phyloP scores from a whole-genome alignment of 768 basidiomycete species.

The Xanthoconium stramineum region DNA sequence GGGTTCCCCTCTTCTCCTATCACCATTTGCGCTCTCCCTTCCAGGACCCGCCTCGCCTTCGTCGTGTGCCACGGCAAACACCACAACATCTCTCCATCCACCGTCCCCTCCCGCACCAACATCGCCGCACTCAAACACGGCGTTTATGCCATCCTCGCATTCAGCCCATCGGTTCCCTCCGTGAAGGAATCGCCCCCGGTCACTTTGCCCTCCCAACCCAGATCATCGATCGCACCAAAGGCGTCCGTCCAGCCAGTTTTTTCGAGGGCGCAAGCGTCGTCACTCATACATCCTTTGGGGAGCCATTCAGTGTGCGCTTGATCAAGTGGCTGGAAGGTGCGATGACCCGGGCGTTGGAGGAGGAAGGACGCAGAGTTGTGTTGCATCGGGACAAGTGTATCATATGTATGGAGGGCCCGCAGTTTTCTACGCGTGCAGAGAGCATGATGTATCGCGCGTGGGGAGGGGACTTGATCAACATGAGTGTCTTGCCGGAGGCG shows the following conservation, averaged over 20 bases:
- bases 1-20: slow-evolving; percentile 89
- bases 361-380: slow-evolving; percentile 56
- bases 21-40: slow-evolving; percentile 84
- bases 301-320: slow-evolving; percentile 75
- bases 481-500: slow-evolving; percentile 96
- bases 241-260: slow-evolving; percentile 82
- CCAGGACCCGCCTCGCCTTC: slow-evolving; percentile 81
- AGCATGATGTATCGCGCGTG: slow-evolving; percentile 89
- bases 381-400: slow-evolving; percentile 82
- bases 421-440: slow-evolving; percentile 98
- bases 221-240: slow-evolving; percentile 96
- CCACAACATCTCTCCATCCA: slow-evolving; percentile 76
- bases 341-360: slow-evolving; percentile 60
- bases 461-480: slow-evolving; percentile 95
- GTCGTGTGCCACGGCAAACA: slow-evolving; percentile 85
- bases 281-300: slow-evolving; percentile 92
- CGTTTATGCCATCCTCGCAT: slow-evolving; percentile 84
- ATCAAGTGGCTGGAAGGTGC: slow-evolving; percentile 61
- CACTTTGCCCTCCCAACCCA: slow-evolving; percentile 86
- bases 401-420: slow-evolving; percentile 96
- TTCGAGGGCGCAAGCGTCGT: slow-evolving; percentile 82
- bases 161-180: slow-evolving; percentile 91
- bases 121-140: slow-evolving; percentile 94
- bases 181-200: slow-evolving; percentile 90
- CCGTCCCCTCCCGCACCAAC: slow-evolving; percentile 86